Percentiles rank a stretch among this genome's conserved stretches.
phyloP scores from a whole-genome alignment of 75 land plant genomes.

The Azolla pinnata region DNA sequence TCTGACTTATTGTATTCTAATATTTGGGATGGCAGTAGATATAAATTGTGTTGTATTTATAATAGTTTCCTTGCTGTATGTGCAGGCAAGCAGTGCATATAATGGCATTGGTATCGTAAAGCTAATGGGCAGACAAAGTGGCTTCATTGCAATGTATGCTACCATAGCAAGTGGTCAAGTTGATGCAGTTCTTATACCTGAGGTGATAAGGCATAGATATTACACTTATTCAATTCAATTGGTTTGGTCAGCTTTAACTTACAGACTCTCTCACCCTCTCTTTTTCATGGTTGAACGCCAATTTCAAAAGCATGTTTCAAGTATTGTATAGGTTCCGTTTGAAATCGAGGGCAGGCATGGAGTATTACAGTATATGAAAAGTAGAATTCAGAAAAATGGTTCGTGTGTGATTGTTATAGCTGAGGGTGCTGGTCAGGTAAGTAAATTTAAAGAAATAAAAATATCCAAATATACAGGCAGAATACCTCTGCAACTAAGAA shows the following conservation, averaged over 20 bases:
- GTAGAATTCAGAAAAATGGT: constrained; percentile 60
- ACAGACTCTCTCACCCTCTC: not conserved
- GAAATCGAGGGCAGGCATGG: constrained; percentile 69
- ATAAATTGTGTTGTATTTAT: too few species aligned
- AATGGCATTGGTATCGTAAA: constrained; percentile 93
- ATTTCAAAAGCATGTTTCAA: not conserved
- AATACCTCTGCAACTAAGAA: not conserved
- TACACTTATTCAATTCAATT: too few species aligned
- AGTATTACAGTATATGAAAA: constrained; percentile 53
- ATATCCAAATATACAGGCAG: too few species aligned
- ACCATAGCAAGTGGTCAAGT: constrained; percentile 90
- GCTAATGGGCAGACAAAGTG: constrained; percentile 94
- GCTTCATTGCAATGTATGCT: constrained; percentile 95
- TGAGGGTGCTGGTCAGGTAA: constrained; percentile 99
- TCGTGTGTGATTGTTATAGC: constrained; percentile 84
- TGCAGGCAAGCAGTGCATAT: constrained; percentile 94
- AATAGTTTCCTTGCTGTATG: too few species aligned
- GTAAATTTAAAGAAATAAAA: too few species aligned
- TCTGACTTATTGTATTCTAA: too few species aligned
- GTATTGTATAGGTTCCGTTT: constrained; percentile 52
- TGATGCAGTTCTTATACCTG: constrained; percentile 90
- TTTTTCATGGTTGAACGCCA: not conserved
- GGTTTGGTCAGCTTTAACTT: too few species aligned
- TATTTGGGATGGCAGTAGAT: too few species aligned
- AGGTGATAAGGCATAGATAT: too few species aligned